Base-by-base conservation (phyloP, 2,329 filamentous ascomycete species). In the Cercospora brassicicola region DNA sequence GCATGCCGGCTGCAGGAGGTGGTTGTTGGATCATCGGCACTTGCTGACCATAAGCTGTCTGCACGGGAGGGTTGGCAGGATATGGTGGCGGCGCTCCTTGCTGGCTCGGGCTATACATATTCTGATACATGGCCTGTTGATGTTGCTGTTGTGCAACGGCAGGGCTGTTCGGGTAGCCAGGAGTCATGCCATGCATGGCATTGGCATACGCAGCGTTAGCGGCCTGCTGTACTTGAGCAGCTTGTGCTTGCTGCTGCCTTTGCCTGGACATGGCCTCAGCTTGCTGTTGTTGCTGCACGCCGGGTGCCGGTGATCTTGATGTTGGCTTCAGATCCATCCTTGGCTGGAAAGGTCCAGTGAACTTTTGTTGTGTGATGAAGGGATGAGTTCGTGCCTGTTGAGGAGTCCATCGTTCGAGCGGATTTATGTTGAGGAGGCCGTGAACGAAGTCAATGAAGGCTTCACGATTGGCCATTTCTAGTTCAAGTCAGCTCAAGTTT, bases 381-480 rank as follows among this genome's bases (percentile, higher is more conserved):
- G 95, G 95, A 78, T 99, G 95, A 68, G 97, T 84, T 78, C 97
- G 97, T 36, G 95, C 95, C 81, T 99, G 95, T 77, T 97, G 94
- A 6, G 95, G 95, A 3, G 95, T 97, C 95, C 95, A 99, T 79
- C 95, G 85, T 81, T 99, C 95, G 36, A 99, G 86, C 2, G 95
- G 95, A 78, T 97, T 99, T 78, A 97, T 96, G 68, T 91, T 96
- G 66, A 99, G 84, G 45, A 99, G 82, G 13, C 95, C 95, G 72
- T 95, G 89, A 26, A 98, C 95, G 76, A 99, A 99, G 80, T 99
- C 95, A 78, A 98, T 99, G 76, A 99, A 99, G 4, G 95, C 94
- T 69, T 96, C 89, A 55, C 95, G 91, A 78, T 99, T 99, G 78
- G 95, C 96, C 91, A 99, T 96, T 89, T 99, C 95, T 99, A 77